Percentiles rank a stretch among this genome's conserved stretches.
Evolutionary conservation across 2,329 filamentous ascomycete species (phyloP).

Genomic region (Claviceps arundinis): DNA sequence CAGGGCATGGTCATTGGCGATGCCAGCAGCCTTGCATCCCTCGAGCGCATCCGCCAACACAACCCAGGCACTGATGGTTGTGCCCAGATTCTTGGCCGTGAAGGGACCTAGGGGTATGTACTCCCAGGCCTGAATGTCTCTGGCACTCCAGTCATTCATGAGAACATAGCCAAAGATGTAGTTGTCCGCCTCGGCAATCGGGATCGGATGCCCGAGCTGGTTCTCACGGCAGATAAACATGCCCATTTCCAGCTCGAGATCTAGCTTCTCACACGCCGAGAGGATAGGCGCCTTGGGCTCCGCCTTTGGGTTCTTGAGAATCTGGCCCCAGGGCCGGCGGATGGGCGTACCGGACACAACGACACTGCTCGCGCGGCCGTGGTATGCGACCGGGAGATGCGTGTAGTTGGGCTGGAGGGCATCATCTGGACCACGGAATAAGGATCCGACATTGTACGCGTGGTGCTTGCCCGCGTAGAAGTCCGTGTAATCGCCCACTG

Average conservation of each 20-base stretch:
- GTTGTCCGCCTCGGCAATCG: constrained; percentile 53
- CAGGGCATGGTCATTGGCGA: constrained; percentile 21
- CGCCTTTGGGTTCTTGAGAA: constrained; percentile 36
- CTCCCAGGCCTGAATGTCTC: constrained; percentile 49
- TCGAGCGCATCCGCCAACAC: constrained; percentile 45
- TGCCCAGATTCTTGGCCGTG: constrained; percentile 48
- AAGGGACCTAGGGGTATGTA: constrained; percentile 50
- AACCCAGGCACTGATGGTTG: constrained; percentile 49
- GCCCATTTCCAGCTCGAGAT: constrained; percentile 68
- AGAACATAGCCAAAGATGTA: constrained; percentile 58
- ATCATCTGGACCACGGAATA: constrained; percentile 62
- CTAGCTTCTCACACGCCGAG: constrained; percentile 47
- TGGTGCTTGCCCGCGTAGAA: constrained; percentile 75
- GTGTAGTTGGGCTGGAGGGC: constrained; percentile 72
- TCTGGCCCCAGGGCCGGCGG: constrained; percentile 59
- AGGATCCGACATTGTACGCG: constrained; percentile 53
- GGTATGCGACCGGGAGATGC: constrained; percentile 69
- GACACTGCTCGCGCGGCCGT: constrained; percentile 64
- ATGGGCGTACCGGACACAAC: constrained; percentile 64
- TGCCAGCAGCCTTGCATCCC: constrained; percentile 12
- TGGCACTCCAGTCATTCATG: constrained; percentile 51
- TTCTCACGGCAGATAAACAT: constrained; percentile 59
- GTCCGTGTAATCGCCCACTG: constrained; percentile 73
- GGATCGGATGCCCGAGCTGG: constrained; percentile 51
- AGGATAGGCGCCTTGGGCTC: constrained; percentile 43